phyloP scores from a whole-genome alignment of 2,329 filamentous ascomycete species.

The Gaeumannomyces tritici region DNA sequence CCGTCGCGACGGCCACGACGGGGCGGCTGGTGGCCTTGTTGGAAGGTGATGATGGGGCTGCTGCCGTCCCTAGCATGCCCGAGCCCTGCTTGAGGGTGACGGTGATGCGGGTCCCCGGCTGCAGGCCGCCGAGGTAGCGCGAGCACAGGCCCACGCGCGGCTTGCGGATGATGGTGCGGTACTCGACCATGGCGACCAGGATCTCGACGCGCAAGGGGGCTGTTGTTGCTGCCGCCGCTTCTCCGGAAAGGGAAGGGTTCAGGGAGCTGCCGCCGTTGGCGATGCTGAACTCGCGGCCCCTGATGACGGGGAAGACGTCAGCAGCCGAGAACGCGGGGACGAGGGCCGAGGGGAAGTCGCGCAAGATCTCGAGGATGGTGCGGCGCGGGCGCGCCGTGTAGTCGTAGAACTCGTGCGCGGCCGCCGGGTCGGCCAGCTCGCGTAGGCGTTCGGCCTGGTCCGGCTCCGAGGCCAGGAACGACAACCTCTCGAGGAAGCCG shows the following conservation, averaged over 20 bases:
- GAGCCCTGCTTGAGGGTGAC: conserved; percentile 49
- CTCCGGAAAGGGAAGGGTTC: conserved; percentile 2
- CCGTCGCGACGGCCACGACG: conserved; percentile 70
- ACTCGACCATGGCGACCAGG: conserved; percentile 81
- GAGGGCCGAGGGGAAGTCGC: conserved; percentile 78
- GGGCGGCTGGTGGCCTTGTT: conserved; percentile 39
- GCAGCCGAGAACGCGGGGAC: conserved; percentile 67
- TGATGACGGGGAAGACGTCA: conserved; percentile 68
- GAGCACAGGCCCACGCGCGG: conserved; percentile 84
- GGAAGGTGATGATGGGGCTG: not conserved
- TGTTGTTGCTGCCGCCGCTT: not conserved
- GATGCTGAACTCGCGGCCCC: conserved; percentile 91
- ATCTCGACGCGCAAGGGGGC: conserved; percentile 46
- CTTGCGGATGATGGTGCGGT: conserved; percentile 76
- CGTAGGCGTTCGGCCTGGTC: conserved; percentile 72
- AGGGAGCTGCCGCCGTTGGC: conserved; percentile 55
- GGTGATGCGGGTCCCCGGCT: conserved; percentile 42
- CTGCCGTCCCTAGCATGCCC: conserved; percentile 24
- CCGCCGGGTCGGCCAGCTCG: conserved; percentile 67
- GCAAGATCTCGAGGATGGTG: conserved; percentile 83
- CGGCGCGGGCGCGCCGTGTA: conserved; percentile 86
- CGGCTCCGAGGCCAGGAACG: conserved; percentile 61
- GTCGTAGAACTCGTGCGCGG: conserved; percentile 87
- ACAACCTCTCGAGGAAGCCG: conserved; percentile 71
- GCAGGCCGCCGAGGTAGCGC: conserved; percentile 65